Conservation (phyloP, 768 basidiomycete genomes). For the Russula brevipes region DNA sequence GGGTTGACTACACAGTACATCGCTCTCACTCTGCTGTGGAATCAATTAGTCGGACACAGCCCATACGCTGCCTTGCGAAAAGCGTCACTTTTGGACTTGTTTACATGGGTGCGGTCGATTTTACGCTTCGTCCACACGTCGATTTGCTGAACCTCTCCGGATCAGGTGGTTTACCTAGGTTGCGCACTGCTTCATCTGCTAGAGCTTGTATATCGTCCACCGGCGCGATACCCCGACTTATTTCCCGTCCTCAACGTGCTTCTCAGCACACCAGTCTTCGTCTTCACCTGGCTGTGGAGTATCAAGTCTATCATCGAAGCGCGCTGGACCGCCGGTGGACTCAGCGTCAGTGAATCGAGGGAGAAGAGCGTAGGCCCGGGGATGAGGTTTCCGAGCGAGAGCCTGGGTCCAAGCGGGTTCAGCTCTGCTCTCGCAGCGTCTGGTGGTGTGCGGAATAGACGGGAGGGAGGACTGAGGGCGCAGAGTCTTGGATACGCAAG, state of each 20-base stretch:
- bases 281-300: slow-evolving; percentile 83
- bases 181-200: slow-evolving; percentile 55
- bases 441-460: neutral
- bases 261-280: slow-evolving; percentile 75
- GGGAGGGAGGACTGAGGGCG: slow-evolving; percentile 11
- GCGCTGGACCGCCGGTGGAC: slow-evolving; percentile 70
- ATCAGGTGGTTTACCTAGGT: slow-evolving; percentile 50
- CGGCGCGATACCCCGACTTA: slow-evolving; percentile 76
- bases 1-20: slow-evolving; percentile 72
- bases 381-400: neutral
- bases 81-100: slow-evolving; percentile 46
- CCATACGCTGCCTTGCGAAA: slow-evolving; percentile 44
- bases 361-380: neutral
- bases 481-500: slow-evolving; percentile 3
- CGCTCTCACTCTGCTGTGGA: slow-evolving; percentile 69
- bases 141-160: neutral
- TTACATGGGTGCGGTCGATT: slow-evolving; percentile 46
- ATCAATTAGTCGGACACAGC: slow-evolving; percentile 72
- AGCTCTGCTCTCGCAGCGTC: slow-evolving; percentile 7
- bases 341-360: slow-evolving; percentile 27
- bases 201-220: slow-evolving; percentile 59
- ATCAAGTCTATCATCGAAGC: slow-evolving; percentile 75
- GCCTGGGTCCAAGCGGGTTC: neutral
- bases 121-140: neutral
- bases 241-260: slow-evolving; percentile 83